Percentiles rank a stretch among this genome's conserved stretches.
phyloP scores from a whole-genome alignment of 2,329 filamentous ascomycete genomes.

The Fusarium hainanense region DNA sequence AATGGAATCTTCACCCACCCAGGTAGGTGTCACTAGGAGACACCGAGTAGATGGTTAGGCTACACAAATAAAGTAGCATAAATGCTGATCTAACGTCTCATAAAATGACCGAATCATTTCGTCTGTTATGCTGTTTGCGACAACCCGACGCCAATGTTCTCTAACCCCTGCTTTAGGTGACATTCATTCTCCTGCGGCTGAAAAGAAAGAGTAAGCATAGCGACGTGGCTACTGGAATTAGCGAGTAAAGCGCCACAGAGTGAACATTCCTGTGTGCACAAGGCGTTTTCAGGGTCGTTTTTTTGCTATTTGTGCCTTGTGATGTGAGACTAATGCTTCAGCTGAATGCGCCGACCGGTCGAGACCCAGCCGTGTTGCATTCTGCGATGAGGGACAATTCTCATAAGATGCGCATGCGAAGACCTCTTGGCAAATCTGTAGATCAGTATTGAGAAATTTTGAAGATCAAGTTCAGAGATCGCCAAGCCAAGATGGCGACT shows the following conservation, averaged over 20 bases:
- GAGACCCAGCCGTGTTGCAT: constrained; percentile 6
- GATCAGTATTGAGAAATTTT: not conserved
- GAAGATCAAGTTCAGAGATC: not conserved
- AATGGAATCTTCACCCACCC: not conserved
- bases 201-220: constrained; percentile 12
- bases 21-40: not conserved
- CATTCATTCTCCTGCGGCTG: not conserved
- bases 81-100: not conserved
- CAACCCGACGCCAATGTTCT: too few relatives aligned
- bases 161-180: not conserved
- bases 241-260: not conserved
- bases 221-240: not conserved
- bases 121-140: too few relatives aligned
- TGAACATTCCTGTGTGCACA: not conserved
- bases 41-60: too few relatives aligned
- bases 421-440: not conserved
- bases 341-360: constrained; percentile 39
- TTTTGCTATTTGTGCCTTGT: constrained; percentile 24
- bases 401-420: too few relatives aligned
- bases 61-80: not conserved
- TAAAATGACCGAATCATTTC: not conserved
- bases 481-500: constrained; percentile 12
- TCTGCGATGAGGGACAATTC: constrained; percentile 9
- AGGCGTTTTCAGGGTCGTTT: constrained; percentile 13
- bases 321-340: constrained; percentile 30